Percentiles rank a stretch among this genome's conserved stretches.
phyloP scores from a whole-genome alignment of 2,329 filamentous ascomycete species.

The Fusarium keratoplasticum region DNA sequence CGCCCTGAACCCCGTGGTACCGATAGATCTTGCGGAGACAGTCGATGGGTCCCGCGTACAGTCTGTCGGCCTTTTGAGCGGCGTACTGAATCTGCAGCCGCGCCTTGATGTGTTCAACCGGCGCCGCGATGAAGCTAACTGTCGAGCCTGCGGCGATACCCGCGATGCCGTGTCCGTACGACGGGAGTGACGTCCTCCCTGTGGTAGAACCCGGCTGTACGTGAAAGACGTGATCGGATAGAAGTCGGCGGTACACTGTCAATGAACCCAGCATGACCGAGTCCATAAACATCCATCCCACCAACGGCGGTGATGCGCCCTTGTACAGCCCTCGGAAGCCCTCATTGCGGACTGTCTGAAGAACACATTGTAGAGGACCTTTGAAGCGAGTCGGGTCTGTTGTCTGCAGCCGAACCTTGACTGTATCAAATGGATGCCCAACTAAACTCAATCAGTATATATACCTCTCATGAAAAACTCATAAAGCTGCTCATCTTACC shows the following conservation, averaged over 20 bases:
- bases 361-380: slow-evolving; percentile 86
- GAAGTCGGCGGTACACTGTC: slow-evolving; percentile 86
- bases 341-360: slow-evolving; percentile 87
- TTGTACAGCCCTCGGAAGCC: slow-evolving; percentile 91
- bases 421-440: slow-evolving; percentile 88
- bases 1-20: slow-evolving; percentile 79
- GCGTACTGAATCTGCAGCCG: slow-evolving; percentile 95
- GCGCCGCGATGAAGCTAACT: slow-evolving; percentile 91
- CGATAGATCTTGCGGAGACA: slow-evolving; percentile 77
- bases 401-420: slow-evolving; percentile 96
- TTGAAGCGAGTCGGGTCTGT: slow-evolving; percentile 81
- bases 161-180: slow-evolving; percentile 86
- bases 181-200: slow-evolving; percentile 66
- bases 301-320: slow-evolving; percentile 88
- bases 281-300: slow-evolving; percentile 99
- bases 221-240: slow-evolving; percentile 84
- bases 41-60: slow-evolving; percentile 90
- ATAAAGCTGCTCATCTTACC: slow-evolving; percentile 63
- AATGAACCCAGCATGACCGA: slow-evolving; percentile 89
- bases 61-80: slow-evolving; percentile 77
- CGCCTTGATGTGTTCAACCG: slow-evolving; percentile 95
- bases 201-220: slow-evolving; percentile 46
- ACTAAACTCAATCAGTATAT: slow-evolving; percentile 52
- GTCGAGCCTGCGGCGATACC: slow-evolving; percentile 89
- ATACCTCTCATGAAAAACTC: neutral